Percentiles rank a stretch among this genome's conserved stretches.
phyloP scores from a whole-genome alignment of 2,329 filamentous ascomycete genomes.

The Juglanconis juglandina region DNA sequence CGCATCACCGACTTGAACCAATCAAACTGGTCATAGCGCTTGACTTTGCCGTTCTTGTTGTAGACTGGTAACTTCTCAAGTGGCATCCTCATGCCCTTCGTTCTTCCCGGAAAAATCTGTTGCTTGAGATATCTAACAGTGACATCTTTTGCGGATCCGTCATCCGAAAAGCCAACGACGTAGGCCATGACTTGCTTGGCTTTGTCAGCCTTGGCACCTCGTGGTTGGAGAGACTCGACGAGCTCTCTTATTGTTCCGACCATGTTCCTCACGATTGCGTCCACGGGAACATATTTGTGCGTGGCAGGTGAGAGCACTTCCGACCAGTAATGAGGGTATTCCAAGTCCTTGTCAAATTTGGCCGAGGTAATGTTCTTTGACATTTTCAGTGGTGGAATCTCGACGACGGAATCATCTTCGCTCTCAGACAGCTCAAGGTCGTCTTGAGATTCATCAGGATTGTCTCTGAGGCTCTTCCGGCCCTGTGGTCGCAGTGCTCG shows the following conservation, averaged over 20 bases:
- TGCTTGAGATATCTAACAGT: slow-evolving; percentile 86
- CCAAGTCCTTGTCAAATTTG: slow-evolving; percentile 69
- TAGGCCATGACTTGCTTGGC: slow-evolving; percentile 89
- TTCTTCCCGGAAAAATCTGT: slow-evolving; percentile 79
- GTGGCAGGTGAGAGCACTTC: slow-evolving; percentile 83
- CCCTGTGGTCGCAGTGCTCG: slow-evolving; percentile 2
- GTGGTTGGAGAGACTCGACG: slow-evolving; percentile 73
- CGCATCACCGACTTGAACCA: slow-evolving; percentile 85
- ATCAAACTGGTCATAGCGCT: slow-evolving; percentile 73
- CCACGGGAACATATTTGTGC: slow-evolving; percentile 74
- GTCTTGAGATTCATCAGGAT: slow-evolving; percentile 44
- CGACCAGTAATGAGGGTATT: slow-evolving; percentile 88
- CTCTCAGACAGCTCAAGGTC: slow-evolving; percentile 45
- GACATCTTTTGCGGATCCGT: slow-evolving; percentile 91
- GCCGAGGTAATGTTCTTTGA: slow-evolving; percentile 29
- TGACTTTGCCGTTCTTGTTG: slow-evolving; percentile 72
- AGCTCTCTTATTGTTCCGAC: slow-evolving; percentile 71
- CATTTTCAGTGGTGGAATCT: slow-evolving; percentile 44
- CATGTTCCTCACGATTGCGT: slow-evolving; percentile 65
- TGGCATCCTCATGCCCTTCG: slow-evolving; percentile 78
- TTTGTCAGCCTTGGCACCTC: slow-evolving; percentile 78
- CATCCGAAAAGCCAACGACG: slow-evolving; percentile 74
- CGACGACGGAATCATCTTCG: slow-evolving; percentile 58
- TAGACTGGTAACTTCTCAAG: slow-evolving; percentile 78
- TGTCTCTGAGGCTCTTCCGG: slow-evolving; percentile 23